A percentile compares a stretch with the other conserved stretches of the same genome.
Conservation (phyloP, 345 rosid genomes). For the Citrus maxima region DNA sequence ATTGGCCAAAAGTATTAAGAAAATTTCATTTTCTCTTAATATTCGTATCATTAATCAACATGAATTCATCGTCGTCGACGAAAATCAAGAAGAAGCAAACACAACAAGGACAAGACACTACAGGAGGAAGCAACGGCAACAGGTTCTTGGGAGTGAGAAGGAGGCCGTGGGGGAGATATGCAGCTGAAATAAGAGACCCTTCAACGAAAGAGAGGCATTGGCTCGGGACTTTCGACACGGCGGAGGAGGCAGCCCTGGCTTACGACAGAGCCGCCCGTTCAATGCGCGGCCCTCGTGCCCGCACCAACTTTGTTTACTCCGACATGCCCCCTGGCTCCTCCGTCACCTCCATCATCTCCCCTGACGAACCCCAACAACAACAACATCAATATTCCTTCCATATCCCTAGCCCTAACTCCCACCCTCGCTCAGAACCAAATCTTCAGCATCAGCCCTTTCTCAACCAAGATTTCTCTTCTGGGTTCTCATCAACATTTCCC, state of each 20-base stretch:
- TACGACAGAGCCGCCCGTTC: conserved; percentile 79
- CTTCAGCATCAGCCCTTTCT: conserved; percentile 16
- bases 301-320: conserved; percentile 82
- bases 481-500: too few relatives aligned
- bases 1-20: too few relatives aligned
- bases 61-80: conserved; percentile 52
- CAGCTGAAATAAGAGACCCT: conserved; percentile 86
- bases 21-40: not conserved
- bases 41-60: conserved; percentile 8
- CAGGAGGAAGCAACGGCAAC: conserved; percentile 7
- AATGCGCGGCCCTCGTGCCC: conserved; percentile 71
- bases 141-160: conserved; percentile 75
- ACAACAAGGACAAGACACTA: conserved; percentile 15
- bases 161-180: conserved; percentile 89
- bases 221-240: conserved; percentile 85
- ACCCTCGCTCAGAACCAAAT: conserved; percentile 8
- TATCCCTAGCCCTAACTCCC: conserved; percentile 9
- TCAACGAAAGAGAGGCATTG: conserved; percentile 82
- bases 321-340: conserved; percentile 77
- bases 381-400: conserved; percentile 15
- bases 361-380: conserved; percentile 38
- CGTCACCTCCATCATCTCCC: conserved; percentile 73
- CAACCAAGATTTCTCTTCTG: conserved; percentile 11
- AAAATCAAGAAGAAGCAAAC: conserved; percentile 50
- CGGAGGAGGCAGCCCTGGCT: conserved; percentile 83